Evolutionary conservation across 495 filamentous ascomycete species (phyloP).

Genomic region (Aspergillus egyptiacus): DNA sequence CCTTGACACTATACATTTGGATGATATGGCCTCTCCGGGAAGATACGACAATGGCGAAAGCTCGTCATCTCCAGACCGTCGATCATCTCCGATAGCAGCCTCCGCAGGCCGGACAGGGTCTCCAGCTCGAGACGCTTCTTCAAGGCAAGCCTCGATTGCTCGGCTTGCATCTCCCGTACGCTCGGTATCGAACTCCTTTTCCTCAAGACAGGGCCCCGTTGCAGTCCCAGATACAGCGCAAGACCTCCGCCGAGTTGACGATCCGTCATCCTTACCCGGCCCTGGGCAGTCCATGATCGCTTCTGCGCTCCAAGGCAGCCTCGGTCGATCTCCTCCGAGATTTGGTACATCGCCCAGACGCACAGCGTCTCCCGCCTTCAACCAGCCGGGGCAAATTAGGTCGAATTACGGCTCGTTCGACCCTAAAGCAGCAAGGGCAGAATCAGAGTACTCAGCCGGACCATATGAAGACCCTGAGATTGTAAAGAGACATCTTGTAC

Average conservation of each 20-base stretch:
- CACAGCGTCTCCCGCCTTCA: conserved; percentile 49
- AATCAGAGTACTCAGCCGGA: conserved; percentile 27
- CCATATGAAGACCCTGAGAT: conserved; percentile 76
- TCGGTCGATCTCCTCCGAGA: conserved; percentile 46
- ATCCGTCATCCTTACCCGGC: conserved; percentile 47
- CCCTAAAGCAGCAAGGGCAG: conserved; percentile 41
- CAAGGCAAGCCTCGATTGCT: conserved; percentile 62
- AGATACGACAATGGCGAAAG: conserved; percentile 35
- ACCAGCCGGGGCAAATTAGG: conserved; percentile 41
- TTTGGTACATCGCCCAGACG: conserved; percentile 50
- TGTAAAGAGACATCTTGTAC: conserved; percentile 74
- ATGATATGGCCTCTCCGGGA: conserved; percentile 24
- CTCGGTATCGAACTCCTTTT: conserved; percentile 44
- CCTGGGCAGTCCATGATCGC: conserved; percentile 73
- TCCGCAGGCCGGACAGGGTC: conserved; percentile 35
- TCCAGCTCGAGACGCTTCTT: conserved; percentile 41
- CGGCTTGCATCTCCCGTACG: conserved; percentile 66
- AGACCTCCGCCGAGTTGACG: conserved; percentile 32
- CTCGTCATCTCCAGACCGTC: conserved; percentile 30
- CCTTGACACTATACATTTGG: no score
- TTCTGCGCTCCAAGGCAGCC: conserved; percentile 61
- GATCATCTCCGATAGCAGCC: conserved; percentile 35
- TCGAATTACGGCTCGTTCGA: conserved; percentile 82
- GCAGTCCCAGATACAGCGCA: conserved; percentile 26
- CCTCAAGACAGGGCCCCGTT: conserved; percentile 35